A percentile compares a stretch with the other conserved stretches of the same genome.
Evolutionary conservation across 495 filamentous ascomycete genomes (phyloP).

Genomic region (Durotheca rogersii): DNA sequence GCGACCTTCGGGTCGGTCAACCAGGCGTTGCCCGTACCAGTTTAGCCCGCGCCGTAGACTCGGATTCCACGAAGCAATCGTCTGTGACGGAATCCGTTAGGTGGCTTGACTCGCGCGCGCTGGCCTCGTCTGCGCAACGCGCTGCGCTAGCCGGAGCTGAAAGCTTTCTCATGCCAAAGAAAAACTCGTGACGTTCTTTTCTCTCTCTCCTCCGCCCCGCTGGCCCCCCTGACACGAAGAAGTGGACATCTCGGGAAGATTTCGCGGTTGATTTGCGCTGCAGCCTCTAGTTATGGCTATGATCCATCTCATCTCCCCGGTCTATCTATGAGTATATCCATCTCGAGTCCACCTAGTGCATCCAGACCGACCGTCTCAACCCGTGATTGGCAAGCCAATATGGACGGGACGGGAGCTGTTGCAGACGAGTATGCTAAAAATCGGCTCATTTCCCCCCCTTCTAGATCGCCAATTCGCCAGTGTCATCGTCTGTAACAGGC

Average conservation of each 20-base stretch:
- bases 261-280: too few relatives aligned
- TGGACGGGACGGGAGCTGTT: neutral
- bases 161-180: too few relatives aligned
- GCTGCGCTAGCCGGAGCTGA: neutral
- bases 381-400: neutral
- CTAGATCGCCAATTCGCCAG: conserved; percentile 12
- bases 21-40: conserved; percentile 11
- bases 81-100: neutral
- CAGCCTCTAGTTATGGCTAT: too few relatives aligned
- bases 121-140: neutral
- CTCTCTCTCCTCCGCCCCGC: too few relatives aligned
- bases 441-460: conserved; percentile 17
- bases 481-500: conserved; percentile 12
- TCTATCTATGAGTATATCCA: neutral
- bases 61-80: conserved; percentile 8
- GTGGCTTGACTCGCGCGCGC: neutral
- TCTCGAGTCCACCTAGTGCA: too few relatives aligned
- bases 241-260: conserved; percentile 5
- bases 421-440: conserved; percentile 4
- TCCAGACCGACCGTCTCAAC: too few relatives aligned
- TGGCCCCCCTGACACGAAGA: too few relatives aligned
- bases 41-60: conserved; percentile 22
- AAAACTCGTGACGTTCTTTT: neutral
- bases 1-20: conserved; percentile 6
- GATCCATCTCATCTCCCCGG: neutral